Conservation (phyloP, 148 eudicot genomes). For the Persicaria tinctoria region DNA sequence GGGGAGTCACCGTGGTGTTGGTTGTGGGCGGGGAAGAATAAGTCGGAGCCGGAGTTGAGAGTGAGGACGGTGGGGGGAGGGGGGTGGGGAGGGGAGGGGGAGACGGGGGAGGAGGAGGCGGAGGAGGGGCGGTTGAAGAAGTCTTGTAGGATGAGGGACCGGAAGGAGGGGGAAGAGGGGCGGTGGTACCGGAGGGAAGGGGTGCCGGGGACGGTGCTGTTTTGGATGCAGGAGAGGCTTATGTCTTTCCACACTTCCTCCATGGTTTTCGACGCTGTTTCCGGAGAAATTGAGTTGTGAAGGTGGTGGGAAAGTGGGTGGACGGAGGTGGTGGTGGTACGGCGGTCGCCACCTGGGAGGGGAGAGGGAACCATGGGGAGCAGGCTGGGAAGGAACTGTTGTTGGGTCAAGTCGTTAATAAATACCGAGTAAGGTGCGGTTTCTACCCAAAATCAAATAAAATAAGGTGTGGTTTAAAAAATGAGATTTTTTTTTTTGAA, state of each 20-base stretch:
- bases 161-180: background rate
- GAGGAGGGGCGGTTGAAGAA: constrained; percentile 1
- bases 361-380: background rate
- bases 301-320: background rate
- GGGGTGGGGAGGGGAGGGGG: background rate
- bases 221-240: constrained; percentile 13
- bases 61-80: background rate
- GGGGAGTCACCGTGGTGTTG: background rate
- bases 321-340: background rate
- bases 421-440: too few species aligned
- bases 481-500: too few species aligned
- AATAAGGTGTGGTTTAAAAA: too few species aligned
- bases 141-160: background rate
- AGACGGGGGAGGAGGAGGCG: background rate
- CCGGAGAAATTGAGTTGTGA: background rate
- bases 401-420: background rate
- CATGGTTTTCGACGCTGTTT: constrained; percentile 12
- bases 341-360: background rate
- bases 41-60: background rate
- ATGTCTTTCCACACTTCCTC: constrained; percentile 34
- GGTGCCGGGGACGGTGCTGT: constrained; percentile 6
- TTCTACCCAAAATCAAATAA: too few species aligned
- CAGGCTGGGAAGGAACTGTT: background rate
- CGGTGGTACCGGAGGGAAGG: background rate
- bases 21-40: background rate